Percentiles rank a stretch among this genome's conserved stretches.
phyloP scores from a whole-genome alignment of 352 stramenopile species.

The Aphanomyces astaci region DNA sequence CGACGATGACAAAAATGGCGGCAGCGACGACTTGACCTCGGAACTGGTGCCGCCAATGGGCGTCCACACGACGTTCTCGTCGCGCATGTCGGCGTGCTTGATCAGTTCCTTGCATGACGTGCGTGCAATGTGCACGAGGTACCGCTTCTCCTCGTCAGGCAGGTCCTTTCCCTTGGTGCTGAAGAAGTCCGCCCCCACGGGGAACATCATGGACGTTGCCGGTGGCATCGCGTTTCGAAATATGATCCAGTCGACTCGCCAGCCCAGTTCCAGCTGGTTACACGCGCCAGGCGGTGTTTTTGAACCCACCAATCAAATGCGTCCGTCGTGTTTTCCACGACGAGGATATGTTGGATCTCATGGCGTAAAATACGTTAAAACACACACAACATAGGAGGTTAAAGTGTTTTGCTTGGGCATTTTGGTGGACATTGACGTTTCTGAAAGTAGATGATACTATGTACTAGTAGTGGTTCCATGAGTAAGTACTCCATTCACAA shows the following conservation, averaged over 20 bases:
- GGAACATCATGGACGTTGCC: conserved; percentile 1
- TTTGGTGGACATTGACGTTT: no score
- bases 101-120: conserved; percentile 23
- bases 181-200: conserved; percentile 15
- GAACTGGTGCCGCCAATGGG: conserved; percentile 8
- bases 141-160: conserved; percentile 18
- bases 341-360: no score
- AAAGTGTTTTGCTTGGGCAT: no score
- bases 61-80: conserved; percentile 12
- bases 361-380: no score
- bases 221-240: neutral
- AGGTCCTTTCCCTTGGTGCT: neutral
- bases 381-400: no score
- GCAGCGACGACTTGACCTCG: neutral
- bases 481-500: no score
- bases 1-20: neutral
- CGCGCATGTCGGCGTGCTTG: conserved; percentile 19
- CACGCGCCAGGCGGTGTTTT: neutral
- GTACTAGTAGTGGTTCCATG: no score
- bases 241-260: neutral
- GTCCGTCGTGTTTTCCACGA: neutral
- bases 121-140: conserved; percentile 20
- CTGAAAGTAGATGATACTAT: no score
- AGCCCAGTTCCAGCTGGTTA: neutral
- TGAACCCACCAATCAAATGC: neutral